Evolutionary conservation across 805 yeast species (phyloP).

Genomic region (Brettanomyces bruxellensis): DNA sequence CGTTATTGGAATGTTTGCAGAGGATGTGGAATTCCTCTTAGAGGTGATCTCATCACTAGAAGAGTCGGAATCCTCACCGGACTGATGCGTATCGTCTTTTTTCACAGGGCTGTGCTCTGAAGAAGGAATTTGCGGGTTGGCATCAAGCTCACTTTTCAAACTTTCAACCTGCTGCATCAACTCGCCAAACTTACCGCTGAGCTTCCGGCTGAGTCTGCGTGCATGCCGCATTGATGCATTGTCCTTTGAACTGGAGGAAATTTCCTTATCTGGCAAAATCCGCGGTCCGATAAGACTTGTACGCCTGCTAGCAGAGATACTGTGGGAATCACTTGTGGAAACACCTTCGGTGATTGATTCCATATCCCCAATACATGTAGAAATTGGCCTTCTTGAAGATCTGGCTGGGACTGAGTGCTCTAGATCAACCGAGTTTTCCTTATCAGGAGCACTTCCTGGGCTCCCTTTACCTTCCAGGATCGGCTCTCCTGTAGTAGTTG

Average conservation of each 20-base stretch:
- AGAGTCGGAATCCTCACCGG: too few species aligned
- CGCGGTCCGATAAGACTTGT: background rate
- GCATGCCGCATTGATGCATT: background rate
- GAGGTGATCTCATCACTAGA: too few species aligned
- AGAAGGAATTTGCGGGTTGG: too few species aligned
- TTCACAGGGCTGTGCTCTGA: too few species aligned
- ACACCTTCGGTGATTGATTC: too few species aligned
- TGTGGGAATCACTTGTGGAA: too few species aligned
- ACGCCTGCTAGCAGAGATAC: background rate
- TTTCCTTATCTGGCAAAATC: background rate
- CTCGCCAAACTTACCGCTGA: constrained; percentile 16
- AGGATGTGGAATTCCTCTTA: too few species aligned
- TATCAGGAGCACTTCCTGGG: constrained; percentile 17
- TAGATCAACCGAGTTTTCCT: constrained; percentile 16
- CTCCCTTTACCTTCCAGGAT: background rate
- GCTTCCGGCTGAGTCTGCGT: background rate
- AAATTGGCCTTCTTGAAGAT: constrained; percentile 22
- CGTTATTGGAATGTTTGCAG: too few species aligned
- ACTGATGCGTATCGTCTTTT: too few species aligned
- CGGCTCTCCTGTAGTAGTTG: constrained; percentile 7
- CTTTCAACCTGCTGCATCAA: constrained; percentile 25
- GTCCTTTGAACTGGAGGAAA: background rate
- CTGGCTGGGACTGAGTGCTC: constrained; percentile 23
- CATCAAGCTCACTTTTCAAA: constrained; percentile 12
- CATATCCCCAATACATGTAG: background rate